Conservation (phyloP, 495 filamentous ascomycete species). For the Neurospora intermedia region DNA sequence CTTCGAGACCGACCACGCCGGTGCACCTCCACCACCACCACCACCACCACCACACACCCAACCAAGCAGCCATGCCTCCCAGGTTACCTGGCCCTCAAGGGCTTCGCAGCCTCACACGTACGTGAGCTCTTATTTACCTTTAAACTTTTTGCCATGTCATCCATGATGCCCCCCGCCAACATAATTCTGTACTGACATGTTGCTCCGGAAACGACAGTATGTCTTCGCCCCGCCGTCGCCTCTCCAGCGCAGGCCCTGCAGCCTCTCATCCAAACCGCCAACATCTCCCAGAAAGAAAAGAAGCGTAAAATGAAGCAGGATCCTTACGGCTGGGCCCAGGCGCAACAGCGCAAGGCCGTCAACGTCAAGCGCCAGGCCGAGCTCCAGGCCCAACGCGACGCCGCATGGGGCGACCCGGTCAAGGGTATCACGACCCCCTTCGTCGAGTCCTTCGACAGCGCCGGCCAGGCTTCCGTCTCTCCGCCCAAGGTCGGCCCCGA, state of each 20-base stretch:
- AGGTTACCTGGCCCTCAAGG: constrained; percentile 56
- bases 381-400: constrained; percentile 50
- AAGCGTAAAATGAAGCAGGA: constrained; percentile 45
- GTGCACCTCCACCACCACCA: constrained; percentile 1
- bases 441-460: constrained; percentile 66
- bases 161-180: neutral
- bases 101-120: constrained; percentile 53
- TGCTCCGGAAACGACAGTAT: constrained; percentile 24
- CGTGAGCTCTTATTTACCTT: constrained; percentile 6
- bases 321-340: constrained; percentile 58
- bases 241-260: constrained; percentile 22
- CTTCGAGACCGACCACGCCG: neutral
- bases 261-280: constrained; percentile 40
- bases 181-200: constrained; percentile 8
- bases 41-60: neutral
- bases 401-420: constrained; percentile 62
- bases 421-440: constrained; percentile 70
- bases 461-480: constrained; percentile 28
- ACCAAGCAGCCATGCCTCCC: constrained; percentile 49
- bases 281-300: constrained; percentile 35
- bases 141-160: neutral
- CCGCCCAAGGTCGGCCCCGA: constrained; percentile 25
- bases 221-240: constrained; percentile 32
- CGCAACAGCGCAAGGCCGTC: constrained; percentile 65
- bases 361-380: constrained; percentile 63